Base-by-base conservation (phyloP, 2,329 filamentous ascomycete species). In the Sporothrix pallida region DNA sequence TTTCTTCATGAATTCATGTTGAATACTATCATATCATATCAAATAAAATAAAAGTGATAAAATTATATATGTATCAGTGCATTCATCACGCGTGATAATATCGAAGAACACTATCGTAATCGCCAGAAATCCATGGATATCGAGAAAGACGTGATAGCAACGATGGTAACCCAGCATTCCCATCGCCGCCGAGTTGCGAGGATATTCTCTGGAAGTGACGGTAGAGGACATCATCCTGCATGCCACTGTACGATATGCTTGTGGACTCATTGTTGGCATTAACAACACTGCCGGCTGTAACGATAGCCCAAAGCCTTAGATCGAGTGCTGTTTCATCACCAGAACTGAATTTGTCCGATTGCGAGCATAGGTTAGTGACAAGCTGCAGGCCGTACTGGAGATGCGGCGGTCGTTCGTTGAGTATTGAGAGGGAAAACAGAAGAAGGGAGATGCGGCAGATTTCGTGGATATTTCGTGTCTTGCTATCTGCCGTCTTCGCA, bases 361-460 rank as follows among this genome's bases (percentile, higher is more conserved):
- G 31, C 7, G 31, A 37, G 37, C 42, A 46, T 42, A 65, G 10
- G 10, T 46, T 65, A 4, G n/a, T 20, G 1, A 23, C n/a, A 20
- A 65, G 60, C 60, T 12, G 60, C 3, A 65, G n/a, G 10, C 60
- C 60, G 10, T 65, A 46, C 10, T 46, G 17, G 7, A 46, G 44
- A 4, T 46, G 10, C 10, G 60, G 17, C 6, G 60, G 60, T 7
- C n/a, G 44, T 46, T 65, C 60, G 5, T 65, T 65, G 1, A 65
- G 37, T 0, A 12, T 20, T 2, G 60, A 23, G 44, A 65, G 60
- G 20, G 60, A 65, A 9, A 65, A 65, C 3, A 65, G 42, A 12
- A 65, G 60, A 20, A 65, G 37, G 9, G 17, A 37, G 9, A 65
- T 10, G 20, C 60, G 60, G 37, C 60, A 65, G n/a, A 46, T 65